phyloP scores from a whole-genome alignment of 2,329 filamentous ascomycete species.

The Penicillium fuscoglaucum region DNA sequence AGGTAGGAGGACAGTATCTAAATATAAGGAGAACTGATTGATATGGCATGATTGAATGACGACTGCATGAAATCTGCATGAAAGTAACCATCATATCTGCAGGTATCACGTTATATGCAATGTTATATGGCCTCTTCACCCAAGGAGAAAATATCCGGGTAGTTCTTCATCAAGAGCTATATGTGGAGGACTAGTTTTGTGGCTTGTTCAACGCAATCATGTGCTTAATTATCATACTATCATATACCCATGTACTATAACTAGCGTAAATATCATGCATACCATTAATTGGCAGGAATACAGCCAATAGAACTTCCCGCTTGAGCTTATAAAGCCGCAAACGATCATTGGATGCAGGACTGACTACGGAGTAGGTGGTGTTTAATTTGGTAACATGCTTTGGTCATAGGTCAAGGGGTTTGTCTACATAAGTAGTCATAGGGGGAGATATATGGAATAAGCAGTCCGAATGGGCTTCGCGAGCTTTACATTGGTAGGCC shows the following conservation, averaged over 20 bases:
- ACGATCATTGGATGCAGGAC: not conserved
- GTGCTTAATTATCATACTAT: not conserved
- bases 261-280: not conserved
- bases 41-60: not conserved
- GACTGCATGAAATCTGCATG: not conserved
- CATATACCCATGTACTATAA: not conserved
- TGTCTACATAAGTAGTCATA: not conserved
- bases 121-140: not conserved
- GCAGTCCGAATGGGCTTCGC: not conserved
- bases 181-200: not conserved
- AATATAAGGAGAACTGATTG: not conserved
- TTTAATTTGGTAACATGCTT: not conserved
- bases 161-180: not conserved
- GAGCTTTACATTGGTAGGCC: not conserved
- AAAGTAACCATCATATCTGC: not conserved
- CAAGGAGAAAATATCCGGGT: not conserved
- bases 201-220: not conserved
- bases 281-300: not conserved
- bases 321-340: not conserved
- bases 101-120: not conserved
- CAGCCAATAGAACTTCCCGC: not conserved
- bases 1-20: not conserved
- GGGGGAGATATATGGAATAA: not conserved
- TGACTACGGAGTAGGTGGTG: not conserved
- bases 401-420: not conserved